Evolutionary conservation across 164 flowering plant genomes (phyloP).

Genomic region (Vitis amurensis): DNA sequence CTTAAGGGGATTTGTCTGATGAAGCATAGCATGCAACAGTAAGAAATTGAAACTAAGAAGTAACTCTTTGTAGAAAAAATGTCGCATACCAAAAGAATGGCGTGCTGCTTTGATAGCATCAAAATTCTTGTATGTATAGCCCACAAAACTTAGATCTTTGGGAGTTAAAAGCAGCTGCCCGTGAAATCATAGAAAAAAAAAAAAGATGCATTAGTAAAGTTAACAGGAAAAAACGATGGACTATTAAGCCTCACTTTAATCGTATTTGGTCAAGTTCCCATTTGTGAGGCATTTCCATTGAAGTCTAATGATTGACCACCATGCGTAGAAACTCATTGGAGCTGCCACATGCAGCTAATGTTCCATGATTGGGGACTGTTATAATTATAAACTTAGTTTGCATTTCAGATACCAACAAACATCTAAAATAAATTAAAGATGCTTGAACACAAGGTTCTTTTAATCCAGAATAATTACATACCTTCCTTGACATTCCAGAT

Average conservation of each 20-base stretch:
- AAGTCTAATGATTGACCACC: no score
- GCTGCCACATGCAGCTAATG: no score
- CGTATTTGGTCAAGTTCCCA: no score
- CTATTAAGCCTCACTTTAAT: no score
- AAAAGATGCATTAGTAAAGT: not conserved
- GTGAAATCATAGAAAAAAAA: slow-evolving; percentile 6
- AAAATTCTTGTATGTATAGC: slow-evolving; percentile 86
- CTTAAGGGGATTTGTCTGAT: not conserved
- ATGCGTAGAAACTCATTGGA: no score
- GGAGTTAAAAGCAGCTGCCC: slow-evolving; percentile 58
- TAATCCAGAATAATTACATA: slow-evolving; percentile 11
- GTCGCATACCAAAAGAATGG: slow-evolving; percentile 42
- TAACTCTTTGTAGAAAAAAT: not conserved
- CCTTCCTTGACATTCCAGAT: slow-evolving; percentile 56
- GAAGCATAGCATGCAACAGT: not conserved
- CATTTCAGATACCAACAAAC: no score
- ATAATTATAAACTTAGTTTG: no score
- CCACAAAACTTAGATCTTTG: slow-evolving; percentile 81
- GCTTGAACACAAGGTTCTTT: no score
- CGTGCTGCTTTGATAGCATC: slow-evolving; percentile 65
- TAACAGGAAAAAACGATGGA: no score
- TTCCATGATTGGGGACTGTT: no score
- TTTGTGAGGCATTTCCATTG: no score
- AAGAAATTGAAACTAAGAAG: not conserved
- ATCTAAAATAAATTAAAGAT: no score